Base-by-base conservation (phyloP, 2,329 filamentous ascomycete species). In the Clarireedia paspali region DNA sequence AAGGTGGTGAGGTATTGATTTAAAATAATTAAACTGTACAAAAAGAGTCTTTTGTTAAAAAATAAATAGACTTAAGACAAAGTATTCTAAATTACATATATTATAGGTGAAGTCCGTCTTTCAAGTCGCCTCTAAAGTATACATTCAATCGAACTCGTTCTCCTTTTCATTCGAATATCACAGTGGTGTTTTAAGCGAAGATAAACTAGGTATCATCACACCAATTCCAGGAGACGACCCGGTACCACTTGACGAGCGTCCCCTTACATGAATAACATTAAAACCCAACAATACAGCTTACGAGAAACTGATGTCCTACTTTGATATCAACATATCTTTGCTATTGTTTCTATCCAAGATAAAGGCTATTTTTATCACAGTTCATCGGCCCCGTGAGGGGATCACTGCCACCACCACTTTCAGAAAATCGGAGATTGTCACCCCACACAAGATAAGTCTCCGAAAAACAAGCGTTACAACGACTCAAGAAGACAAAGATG, bases 131-230 rank as follows among this genome's bases (percentile, higher is more conserved):
- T 27, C 47, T 5, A 20, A 24, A 50, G 30, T 50, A 15, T 27
- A 50, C 30, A 50, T 50, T 34, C 26, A 34, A 50, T 50, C 47
- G 17, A 50, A 50, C 30, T 50, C 47, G 15, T 50, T 50, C 47
- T 50, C 47, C n/a, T 59, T 59, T 47, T 57, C 45, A 9, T 59
- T 59, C 34, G 14, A 20, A 9, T 59, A 57, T 49, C 26, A 26
- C 2, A 47, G 23, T 27, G 57, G 44, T 24, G 15, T 17, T 14
- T 15, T 20, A 6, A 52, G 34, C 24, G 51, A 20, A 27, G 55
- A 59, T 5, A 57, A 52, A 34, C 23, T 57, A 12, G 57, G 57
- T 4, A 57, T 59, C 12, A 39, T 59, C 23, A 59, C 55, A 26
- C 55, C 57, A 17, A 52, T 61, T 36, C n/a, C 27, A 5, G 57